Percentiles rank a stretch among this genome's conserved stretches.
Conservation (phyloP, 768 basidiomycete genomes). For the Solioccasus polychromus region DNA sequence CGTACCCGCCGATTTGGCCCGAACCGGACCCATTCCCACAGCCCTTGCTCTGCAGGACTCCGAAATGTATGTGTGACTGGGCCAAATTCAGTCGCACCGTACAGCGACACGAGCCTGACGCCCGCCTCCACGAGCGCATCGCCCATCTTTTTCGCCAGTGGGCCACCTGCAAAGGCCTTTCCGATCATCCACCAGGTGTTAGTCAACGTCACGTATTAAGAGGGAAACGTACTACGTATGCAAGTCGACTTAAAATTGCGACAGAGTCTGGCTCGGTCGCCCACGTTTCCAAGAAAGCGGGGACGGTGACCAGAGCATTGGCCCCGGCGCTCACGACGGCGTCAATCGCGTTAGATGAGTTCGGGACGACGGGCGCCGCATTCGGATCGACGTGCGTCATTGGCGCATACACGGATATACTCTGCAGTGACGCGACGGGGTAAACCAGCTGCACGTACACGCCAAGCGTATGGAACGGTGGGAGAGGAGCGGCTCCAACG, state of each 20-base stretch:
- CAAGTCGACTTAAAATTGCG: conserved; percentile 12
- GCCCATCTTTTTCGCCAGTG: conserved; percentile 36
- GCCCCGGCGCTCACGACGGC: conserved; percentile 11
- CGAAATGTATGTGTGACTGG: conserved; percentile 12
- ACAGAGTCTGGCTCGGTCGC: conserved; percentile 15
- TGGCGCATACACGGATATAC: conserved; percentile 18
- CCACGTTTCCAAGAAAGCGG: conserved; percentile 26
- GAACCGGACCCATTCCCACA: conserved; percentile 35
- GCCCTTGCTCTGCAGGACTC: conserved; percentile 20
- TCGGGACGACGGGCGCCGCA: conserved; percentile 18
- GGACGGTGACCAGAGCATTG: conserved; percentile 15
- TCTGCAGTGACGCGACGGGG: conserved; percentile 12
- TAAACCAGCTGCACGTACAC: conserved; percentile 14
- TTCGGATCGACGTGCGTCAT: conserved; percentile 13
- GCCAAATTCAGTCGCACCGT: conserved; percentile 41
- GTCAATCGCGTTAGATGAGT: conserved; percentile 22
- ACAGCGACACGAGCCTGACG: conserved; percentile 31
- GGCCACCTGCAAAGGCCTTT: conserved; percentile 36
- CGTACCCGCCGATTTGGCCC: conserved; percentile 22
- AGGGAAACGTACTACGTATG: conserved; percentile 18
- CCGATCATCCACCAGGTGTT: too few relatives aligned
- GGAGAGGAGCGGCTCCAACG: conserved; percentile 15
- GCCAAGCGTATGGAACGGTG: conserved; percentile 22
- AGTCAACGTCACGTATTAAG: too few relatives aligned
- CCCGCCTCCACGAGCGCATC: conserved; percentile 34